These are phyloP conservation scores for Amanita phalloides DNA, from an alignment of 768 basidiomycete genomes.

Conservation along the genomic window DNA sequence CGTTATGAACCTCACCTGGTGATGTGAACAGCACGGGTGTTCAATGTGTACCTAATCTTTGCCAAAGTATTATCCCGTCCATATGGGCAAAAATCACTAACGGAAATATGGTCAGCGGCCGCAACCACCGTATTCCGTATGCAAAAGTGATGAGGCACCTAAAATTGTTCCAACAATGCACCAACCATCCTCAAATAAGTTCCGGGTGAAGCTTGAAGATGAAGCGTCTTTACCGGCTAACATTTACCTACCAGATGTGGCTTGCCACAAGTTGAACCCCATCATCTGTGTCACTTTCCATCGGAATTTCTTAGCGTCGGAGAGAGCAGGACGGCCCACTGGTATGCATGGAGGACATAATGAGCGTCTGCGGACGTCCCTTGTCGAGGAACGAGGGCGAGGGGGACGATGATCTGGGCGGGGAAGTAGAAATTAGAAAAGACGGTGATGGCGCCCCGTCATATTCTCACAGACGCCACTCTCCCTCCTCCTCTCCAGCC, in stretches of 20 bases:
- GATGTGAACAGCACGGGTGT: no score
- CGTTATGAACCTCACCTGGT: no score
- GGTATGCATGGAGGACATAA: conserved; percentile 35
- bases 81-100: no score
- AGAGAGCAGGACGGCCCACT: neutral
- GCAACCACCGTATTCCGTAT: no score
- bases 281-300: conserved; percentile 24
- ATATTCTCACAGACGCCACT: no score
- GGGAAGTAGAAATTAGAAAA: no score
- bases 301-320: conserved; percentile 9
- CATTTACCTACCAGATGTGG: conserved; percentile 31
- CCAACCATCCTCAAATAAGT: conserved; percentile 36
- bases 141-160: neutral
- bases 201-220: conserved; percentile 21
- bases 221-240: conserved; percentile 36
- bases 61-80: no score
- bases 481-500: neutral
- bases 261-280: conserved; percentile 26
- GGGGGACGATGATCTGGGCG: no score
- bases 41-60: no score
- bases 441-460: no score
- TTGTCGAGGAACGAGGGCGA: conserved; percentile 31
- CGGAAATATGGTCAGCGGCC: no score
- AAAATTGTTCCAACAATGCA: conserved; percentile 15
- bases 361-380: conserved; percentile 61